phyloP scores from a whole-genome alignment of 371 early-diverging fungal species.

The Homolaphlyctis polyrhiza region DNA sequence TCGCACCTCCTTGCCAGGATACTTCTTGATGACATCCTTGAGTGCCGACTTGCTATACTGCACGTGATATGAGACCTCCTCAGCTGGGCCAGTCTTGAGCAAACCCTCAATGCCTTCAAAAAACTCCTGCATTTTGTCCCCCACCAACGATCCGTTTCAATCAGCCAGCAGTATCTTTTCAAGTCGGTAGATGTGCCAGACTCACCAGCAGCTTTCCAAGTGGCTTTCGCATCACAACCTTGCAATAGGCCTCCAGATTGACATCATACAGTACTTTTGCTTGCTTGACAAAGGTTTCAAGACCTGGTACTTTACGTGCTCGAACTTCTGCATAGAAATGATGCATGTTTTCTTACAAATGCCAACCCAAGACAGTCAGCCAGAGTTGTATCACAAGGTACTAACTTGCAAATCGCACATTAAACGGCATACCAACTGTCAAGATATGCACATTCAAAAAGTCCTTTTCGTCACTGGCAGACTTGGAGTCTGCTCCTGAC shows the following conservation, averaged over 20 bases:
- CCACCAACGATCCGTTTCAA: too few relatives aligned
- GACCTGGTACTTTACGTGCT: slow-evolving; percentile 55
- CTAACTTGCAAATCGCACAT: neutral
- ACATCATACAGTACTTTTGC: slow-evolving; percentile 79
- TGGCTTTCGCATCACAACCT: slow-evolving; percentile 80
- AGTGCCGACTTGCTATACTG: slow-evolving; percentile 80
- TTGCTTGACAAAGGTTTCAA: slow-evolving; percentile 75
- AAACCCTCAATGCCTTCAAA: slow-evolving; percentile 88
- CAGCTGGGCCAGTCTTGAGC: slow-evolving; percentile 68
- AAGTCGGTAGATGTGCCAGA: neutral
- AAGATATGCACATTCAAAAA: slow-evolving; percentile 83
- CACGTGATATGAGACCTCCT: slow-evolving; percentile 81
- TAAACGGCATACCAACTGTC: slow-evolving; percentile 59
- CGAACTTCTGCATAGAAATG: slow-evolving; percentile 75
- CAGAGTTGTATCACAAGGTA: neutral
- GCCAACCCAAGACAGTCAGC: neutral
- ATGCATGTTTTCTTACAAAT: slow-evolving; percentile 85
- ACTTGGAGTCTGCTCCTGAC: slow-evolving; percentile 28
- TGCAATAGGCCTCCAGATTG: slow-evolving; percentile 75
- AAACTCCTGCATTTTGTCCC: slow-evolving; percentile 79
- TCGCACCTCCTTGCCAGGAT: slow-evolving; percentile 77
- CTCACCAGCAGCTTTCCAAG: slow-evolving; percentile 73
- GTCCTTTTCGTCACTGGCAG: slow-evolving; percentile 81
- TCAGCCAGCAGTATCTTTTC: too few relatives aligned
- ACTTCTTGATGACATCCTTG: slow-evolving; percentile 77